Base-by-base conservation (phyloP, 148 eudicot species). In the Limonium bicolor region DNA sequence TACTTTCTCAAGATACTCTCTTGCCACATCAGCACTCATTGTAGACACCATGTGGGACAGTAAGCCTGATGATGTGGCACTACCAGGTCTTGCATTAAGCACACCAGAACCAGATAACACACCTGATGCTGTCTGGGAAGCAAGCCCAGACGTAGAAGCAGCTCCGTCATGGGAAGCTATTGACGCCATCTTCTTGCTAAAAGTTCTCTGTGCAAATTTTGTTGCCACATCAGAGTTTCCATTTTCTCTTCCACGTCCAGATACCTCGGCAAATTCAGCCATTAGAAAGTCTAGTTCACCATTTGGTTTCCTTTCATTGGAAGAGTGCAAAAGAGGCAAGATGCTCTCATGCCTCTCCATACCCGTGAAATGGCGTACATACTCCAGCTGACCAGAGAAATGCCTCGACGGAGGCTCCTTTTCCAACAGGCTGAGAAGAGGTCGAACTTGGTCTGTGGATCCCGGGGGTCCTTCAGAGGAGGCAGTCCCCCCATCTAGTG, bases 61-160 rank as follows among this genome's bases (percentile, higher is more conserved):
- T 16, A 76, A 56, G 16, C 95, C 95, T 27, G 99, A 90, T 41
- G 97, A 90, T 32, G 93, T 64, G 14, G 97, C 94, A 70, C 97
- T 90, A 34, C 95, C 93, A 36, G 95, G 73, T 72, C 87, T 77
- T 50, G 95, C 95, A 75, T 77, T 90, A 43, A 83, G 50, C 65
- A 90, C 93, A 31, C 97, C 97, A 27, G 97, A 90, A 56, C 95
- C 97, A 40, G 97, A 84, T 50, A 90, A 77, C 27, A 84, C 97
- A 58, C 95, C 94, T 45, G 95, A 90, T 50, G 93, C 80, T 22
- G 77, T 78, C 59, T 78, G 95, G 35, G 95, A 80, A 37, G 73
- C 87, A 66, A 70, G 48, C 55, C 87, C 93, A 70, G 94, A 71
- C 28, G 86, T 74, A 22, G 94, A 81, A 55, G 84, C 73, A 62